Evolutionary conservation across 345 rosid species (phyloP), one percentile per base, ranked within the genome.

Genomic region (Gossypium longicalyx): DNA sequence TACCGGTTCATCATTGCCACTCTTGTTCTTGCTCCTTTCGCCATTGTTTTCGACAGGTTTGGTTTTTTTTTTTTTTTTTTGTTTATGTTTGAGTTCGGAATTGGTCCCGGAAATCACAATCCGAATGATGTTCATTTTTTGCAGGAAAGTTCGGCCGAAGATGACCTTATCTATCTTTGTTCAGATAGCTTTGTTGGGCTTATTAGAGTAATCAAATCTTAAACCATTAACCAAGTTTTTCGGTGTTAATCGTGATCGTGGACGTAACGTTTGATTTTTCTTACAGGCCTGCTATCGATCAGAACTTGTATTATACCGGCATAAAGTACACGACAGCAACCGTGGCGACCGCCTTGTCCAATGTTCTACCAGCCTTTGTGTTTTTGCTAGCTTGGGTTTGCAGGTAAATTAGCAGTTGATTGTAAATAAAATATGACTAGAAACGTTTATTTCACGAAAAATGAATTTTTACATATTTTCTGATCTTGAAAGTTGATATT

Each of bases 261-360:
- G 27, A 56, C 4, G 20, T 56, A 19, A 67, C 7, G 15, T 67
- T 48, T 15, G 20, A 47, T 67, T 7, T 23, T 67, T 3, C 17
- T 2, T 81, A 53, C 85, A 90, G 94, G 78, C 94, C 94, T 9
- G 74, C 81, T 25, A 74, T 90, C 19, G 95, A 88, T 74, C 95
- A 90, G 67, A 90, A 88, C 73, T 72, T 90, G 56, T 89, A 62
- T 77, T 95, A 89, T 67, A 89, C 93, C 7, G 99, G 97, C 8
- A 87, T 92, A 90, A 91, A 91, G 75, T 86, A 86, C 67, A 95
- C 99, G 0, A 88, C 96, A 7, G 98, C 99, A 13, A 89, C 96
- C 17, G 90, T 90, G 80, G 79, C 96, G 41, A 61, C 96, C 47
- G 90, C 99, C 52, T 80, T 95, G 90, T 72, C 84, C 79, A 92